Evolutionary conservation across 495 filamentous ascomycete species (phyloP).

Genomic region (Penicillium silybi): DNA sequence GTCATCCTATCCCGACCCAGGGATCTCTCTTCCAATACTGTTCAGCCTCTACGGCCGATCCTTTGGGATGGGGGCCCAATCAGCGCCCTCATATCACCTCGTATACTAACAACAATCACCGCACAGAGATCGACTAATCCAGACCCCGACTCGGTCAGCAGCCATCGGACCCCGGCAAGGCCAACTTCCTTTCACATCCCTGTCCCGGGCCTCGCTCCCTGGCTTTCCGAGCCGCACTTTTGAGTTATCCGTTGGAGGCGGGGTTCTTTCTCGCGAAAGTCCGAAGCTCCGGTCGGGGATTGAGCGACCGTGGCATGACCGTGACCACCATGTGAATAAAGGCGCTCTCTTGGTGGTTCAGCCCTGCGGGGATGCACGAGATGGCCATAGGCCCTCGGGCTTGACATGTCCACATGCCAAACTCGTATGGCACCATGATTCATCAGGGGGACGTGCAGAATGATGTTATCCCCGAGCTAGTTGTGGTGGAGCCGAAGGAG

Average conservation of each 20-base stretch:
- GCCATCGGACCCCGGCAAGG: constrained; percentile 10
- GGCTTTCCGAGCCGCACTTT: constrained; percentile 21
- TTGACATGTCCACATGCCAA: constrained; percentile 1
- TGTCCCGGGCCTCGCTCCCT: constrained; percentile 18
- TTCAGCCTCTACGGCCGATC: not conserved
- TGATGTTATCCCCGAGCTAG: constrained; percentile 10
- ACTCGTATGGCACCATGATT: not conserved
- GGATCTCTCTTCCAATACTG: not conserved
- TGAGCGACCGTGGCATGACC: not conserved
- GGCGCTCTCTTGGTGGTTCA: not conserved
- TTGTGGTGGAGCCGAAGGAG: not conserved
- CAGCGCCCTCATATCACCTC: not conserved
- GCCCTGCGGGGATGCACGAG: not conserved
- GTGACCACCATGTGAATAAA: not conserved
- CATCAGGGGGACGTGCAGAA: constrained; percentile 6
- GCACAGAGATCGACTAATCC: not conserved
- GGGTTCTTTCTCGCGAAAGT: not conserved
- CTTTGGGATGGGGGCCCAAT: not conserved
- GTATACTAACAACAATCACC: not conserved
- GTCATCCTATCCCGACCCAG: not conserved
- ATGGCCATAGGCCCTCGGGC: not conserved
- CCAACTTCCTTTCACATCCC: constrained; percentile 13
- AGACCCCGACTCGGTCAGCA: constrained; percentile 6
- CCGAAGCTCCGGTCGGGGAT: not conserved
- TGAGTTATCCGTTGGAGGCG: constrained; percentile 10